Evolutionary conservation across 1,284 basidiomycete species (phyloP).

Genomic region (Rhodotorula sp.): DNA sequence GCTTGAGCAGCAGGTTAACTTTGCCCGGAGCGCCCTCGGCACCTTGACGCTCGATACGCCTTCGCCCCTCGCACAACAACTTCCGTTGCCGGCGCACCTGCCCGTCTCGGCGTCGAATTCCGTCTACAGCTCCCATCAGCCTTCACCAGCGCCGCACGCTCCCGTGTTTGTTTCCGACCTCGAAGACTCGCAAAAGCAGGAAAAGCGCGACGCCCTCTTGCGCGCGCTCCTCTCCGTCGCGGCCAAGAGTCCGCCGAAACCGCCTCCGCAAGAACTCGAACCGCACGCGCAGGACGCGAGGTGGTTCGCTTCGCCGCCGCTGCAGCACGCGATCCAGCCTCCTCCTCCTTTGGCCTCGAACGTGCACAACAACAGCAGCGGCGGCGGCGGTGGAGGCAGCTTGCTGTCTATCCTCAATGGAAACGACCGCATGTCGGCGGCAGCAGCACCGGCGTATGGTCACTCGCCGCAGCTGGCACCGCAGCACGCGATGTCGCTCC

Average conservation of each 20-base stretch:
- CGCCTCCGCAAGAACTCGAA: not conserved
- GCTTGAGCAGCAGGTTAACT: not conserved
- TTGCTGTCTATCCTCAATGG: conserved; percentile 21
- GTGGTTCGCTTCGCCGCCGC: not conserved
- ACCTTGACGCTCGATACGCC: conserved; percentile 11
- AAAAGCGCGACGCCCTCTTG: conserved; percentile 36
- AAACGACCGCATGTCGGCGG: not conserved
- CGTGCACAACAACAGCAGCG: not conserved
- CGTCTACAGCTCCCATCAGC: not conserved
- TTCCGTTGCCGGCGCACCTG: not conserved
- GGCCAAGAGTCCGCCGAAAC: not conserved
- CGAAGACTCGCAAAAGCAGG: conserved; percentile 24
- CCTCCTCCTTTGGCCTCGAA: not conserved
- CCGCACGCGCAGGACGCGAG: not conserved
- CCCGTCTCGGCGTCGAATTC: too few relatives aligned
- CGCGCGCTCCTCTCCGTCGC: conserved; percentile 30
- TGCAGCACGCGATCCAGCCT: not conserved
- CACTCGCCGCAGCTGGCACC: not conserved
- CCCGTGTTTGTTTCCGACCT: conserved; percentile 1
- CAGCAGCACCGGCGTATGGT: not conserved
- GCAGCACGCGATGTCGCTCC: too few relatives aligned
- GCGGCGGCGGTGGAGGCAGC: conserved; percentile 2
- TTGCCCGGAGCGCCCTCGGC: conserved; percentile 13
- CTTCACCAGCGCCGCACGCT: not conserved
- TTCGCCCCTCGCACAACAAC: conserved; percentile 5